Conservation (phyloP, 805 yeast genomes). For the Candida odintsovae region DNA sequence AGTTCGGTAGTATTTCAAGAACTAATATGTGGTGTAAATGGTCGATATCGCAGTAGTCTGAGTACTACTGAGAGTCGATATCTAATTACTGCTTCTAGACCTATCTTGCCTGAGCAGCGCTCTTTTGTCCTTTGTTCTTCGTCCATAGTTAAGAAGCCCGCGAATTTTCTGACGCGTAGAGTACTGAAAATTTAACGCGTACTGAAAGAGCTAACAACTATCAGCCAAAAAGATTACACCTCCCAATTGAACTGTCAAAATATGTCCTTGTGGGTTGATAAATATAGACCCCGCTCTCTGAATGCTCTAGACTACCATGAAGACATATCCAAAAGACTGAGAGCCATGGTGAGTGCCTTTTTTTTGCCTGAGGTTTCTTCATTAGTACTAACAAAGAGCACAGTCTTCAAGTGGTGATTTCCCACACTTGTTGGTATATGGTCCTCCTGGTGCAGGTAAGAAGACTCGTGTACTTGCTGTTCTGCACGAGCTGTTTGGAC, state of each 20-base stretch:
- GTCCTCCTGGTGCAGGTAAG: slow-evolving; percentile 97
- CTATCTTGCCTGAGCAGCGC: too few species aligned
- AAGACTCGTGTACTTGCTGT: slow-evolving; percentile 87
- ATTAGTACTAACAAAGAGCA: neutral
- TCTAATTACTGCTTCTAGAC: too few species aligned
- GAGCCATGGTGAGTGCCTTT: slow-evolving; percentile 36
- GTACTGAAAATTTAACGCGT: neutral
- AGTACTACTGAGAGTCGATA: too few species aligned
- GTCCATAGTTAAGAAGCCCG: too few species aligned
- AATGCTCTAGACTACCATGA: slow-evolving; percentile 61
- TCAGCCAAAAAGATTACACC: too few species aligned
- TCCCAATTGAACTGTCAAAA: neutral
- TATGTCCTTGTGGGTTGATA: slow-evolving; percentile 97
- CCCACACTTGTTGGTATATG: slow-evolving; percentile 89
- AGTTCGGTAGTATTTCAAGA: too few species aligned
- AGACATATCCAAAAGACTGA: slow-evolving; percentile 56
- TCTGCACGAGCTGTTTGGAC: slow-evolving; percentile 73
- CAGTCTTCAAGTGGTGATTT: slow-evolving; percentile 65
- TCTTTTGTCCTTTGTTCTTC: too few species aligned
- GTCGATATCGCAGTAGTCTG: too few species aligned
- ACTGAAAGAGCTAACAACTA: too few species aligned
- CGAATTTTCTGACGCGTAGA: too few species aligned
- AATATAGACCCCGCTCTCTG: slow-evolving; percentile 73
- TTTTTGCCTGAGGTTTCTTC: neutral
- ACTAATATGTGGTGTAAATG: too few species aligned